Base-by-base conservation (phyloP, 257 asterid genomes). In the Cynanchum wilfordii region DNA sequence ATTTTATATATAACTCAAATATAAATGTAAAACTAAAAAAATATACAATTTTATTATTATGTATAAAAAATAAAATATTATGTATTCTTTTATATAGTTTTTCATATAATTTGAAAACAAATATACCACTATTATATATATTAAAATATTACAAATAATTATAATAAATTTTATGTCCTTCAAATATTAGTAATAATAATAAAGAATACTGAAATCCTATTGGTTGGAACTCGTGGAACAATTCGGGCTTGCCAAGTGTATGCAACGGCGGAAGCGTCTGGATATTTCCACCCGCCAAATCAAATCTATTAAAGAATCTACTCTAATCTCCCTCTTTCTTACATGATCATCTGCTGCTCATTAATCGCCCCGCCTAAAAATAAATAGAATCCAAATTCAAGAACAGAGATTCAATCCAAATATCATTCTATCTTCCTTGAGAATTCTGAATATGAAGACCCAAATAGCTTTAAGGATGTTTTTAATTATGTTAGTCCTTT, bases 371-470 rank as follows among this genome's bases (percentile, higher is more conserved):
- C 17, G 54, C 36, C 54, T 22, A 25, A 44, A 60, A 24, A 42
- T 7, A 12, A 9, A 1, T 27, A 45, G 56, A 42, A 42, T 7
- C 10, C 47, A 42, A 10, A 10, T 42, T 42, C 52, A 44, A 66
- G 62, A 67, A 56, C 40, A 24, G 22, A 5, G 29, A 10, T 3
- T 9, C 55, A 2, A 7, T 7, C 11, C 10, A 73, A 62, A 10
- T 4, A 49, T 68, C 52, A 0, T 30, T 13, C 0, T 5, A 27
- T 30, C n/a, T 4, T 0, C 30, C 45, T 9, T 1, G n/a, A 30
- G 42, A 17, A 42, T 42, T 4, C 50, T 12, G 40, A 82, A 42
- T 47, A 91, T 87, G 97, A 86, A 65, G 76, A 73, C 40, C 13
- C 81, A 86, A 36, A 50, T 78, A 10, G 57, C 73, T 4, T 47